These are phyloP conservation scores for Dissophora ornata DNA, from an alignment of 192 early-diverging fungal species.

Conservation along the genomic window DNA sequence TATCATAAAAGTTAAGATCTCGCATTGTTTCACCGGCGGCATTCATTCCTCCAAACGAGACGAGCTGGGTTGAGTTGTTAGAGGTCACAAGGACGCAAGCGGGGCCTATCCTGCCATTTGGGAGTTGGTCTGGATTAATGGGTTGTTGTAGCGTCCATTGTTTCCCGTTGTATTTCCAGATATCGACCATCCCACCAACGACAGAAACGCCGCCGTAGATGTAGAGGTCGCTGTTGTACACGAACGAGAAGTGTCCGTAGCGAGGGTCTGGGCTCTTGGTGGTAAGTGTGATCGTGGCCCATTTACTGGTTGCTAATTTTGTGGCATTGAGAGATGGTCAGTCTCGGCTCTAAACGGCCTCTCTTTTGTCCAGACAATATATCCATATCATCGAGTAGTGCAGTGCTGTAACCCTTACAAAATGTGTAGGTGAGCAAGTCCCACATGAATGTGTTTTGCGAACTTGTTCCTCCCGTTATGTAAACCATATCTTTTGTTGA, in stretches of 20 bases:
- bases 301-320: slow-evolving; percentile 31
- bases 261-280: slow-evolving; percentile 14
- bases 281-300: slow-evolving; percentile 13
- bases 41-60: slow-evolving; percentile 36
- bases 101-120: neutral
- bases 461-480: slow-evolving; percentile 44
- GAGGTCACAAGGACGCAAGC: slow-evolving; percentile 15
- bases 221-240: slow-evolving; percentile 30
- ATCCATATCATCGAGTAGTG: neutral
- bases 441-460: neutral
- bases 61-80: slow-evolving; percentile 20
- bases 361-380: too few relatives aligned
- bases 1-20: slow-evolving; percentile 24
- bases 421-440: slow-evolving; percentile 33
- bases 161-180: slow-evolving; percentile 43
- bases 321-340: too few relatives aligned
- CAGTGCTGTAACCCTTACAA: slow-evolving; percentile 4
- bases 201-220: slow-evolving; percentile 40
- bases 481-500: slow-evolving; percentile 40
- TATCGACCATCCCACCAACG: slow-evolving; percentile 11
- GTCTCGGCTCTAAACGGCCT: too few relatives aligned
- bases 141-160: slow-evolving; percentile 1
- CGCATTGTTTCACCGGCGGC: slow-evolving; percentile 10
- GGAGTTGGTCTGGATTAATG: slow-evolving; percentile 9
- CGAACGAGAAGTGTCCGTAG: slow-evolving; percentile 46